These are phyloP conservation scores for Ochromonas danica DNA, from an alignment of 108 stramenopile species.

Conservation along the genomic window DNA sequence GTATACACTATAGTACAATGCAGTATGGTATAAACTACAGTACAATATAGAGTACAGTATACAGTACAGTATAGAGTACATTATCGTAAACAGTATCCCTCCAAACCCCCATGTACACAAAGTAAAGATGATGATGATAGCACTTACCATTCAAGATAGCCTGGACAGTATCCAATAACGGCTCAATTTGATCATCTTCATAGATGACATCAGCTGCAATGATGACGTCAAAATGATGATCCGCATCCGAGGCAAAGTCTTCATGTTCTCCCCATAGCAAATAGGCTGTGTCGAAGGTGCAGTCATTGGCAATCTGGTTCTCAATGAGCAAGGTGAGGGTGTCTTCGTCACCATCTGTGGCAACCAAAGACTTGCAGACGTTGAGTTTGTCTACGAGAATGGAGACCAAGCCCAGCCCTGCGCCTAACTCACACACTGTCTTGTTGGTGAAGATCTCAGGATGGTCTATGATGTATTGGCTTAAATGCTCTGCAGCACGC, in stretches of 20 bases:
- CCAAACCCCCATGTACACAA: too few species aligned
- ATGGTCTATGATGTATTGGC: slow-evolving; percentile 7
- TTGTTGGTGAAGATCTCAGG: neutral
- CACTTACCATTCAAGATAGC: neutral
- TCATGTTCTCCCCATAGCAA: slow-evolving; percentile 7
- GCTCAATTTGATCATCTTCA: slow-evolving; percentile 11
- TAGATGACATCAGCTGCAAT: slow-evolving; percentile 21
- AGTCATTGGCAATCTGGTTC: neutral
- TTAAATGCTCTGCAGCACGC: slow-evolving; percentile 20
- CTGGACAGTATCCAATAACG: neutral
- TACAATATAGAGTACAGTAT: too few species aligned
- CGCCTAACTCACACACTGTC: neutral
- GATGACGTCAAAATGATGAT: neutral
- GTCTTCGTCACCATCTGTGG: slow-evolving; percentile 1
- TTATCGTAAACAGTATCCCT: too few species aligned
- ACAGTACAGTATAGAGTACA: too few species aligned
- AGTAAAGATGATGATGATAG: neutral
- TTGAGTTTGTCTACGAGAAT: slow-evolving; percentile 4
- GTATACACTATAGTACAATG: too few species aligned
- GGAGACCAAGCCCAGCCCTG: slow-evolving; percentile 12
- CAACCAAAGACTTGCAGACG: neutral
- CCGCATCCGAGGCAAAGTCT: neutral
- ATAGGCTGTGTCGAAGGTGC: neutral
- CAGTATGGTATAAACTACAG: too few species aligned
- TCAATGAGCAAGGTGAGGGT: neutral